Conservation (phyloP, 2,329 filamentous ascomycete genomes). For the Niveomyces coronatus region DNA sequence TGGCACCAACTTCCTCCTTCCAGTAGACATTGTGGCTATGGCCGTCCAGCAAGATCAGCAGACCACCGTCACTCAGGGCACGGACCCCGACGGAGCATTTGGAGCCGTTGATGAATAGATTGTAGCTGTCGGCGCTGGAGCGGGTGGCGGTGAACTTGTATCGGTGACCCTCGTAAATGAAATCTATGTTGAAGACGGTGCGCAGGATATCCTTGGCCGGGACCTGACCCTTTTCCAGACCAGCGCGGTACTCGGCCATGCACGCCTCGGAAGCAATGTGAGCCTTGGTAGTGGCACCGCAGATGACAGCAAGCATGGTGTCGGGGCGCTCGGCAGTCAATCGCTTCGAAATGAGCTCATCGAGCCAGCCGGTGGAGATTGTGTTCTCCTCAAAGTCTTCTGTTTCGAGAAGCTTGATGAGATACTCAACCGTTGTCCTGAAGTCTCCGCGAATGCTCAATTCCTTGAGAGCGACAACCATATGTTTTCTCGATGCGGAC, state of each 20-base stretch:
- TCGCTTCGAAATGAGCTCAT: conserved; percentile 97
- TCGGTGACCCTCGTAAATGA: conserved; percentile 92
- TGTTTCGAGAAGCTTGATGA: conserved; percentile 97
- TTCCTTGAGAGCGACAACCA: conserved; percentile 97
- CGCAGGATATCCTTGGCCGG: conserved; percentile 93
- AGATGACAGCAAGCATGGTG: conserved; percentile 85
- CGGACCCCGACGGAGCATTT: conserved; percentile 91
- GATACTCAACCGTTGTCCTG: conserved; percentile 94
- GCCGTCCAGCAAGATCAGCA: conserved; percentile 81
- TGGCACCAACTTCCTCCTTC: conserved; percentile 97
- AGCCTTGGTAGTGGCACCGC: conserved; percentile 88
- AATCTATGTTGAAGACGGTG: conserved; percentile 95
- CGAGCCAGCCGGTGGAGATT: conserved; percentile 96
- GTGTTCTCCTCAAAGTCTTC: conserved; percentile 98
- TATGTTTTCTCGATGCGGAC: conserved; percentile 92
- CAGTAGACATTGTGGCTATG: conserved; percentile 98
- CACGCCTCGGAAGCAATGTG: conserved; percentile 89
- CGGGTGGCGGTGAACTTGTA: conserved; percentile 98
- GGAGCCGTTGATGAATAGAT: conserved; percentile 97
- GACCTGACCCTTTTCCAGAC: conserved; percentile 94
- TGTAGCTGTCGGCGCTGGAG: conserved; percentile 87
- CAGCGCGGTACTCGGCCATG: conserved; percentile 74
- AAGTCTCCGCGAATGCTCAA: conserved; percentile 99
- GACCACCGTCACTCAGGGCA: conserved; percentile 84
- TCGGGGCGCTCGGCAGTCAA: conserved; percentile 93